Evolutionary conservation across 2,329 filamentous ascomycete genomes (phyloP).

Genomic region (Aspergillus luchuensis): DNA sequence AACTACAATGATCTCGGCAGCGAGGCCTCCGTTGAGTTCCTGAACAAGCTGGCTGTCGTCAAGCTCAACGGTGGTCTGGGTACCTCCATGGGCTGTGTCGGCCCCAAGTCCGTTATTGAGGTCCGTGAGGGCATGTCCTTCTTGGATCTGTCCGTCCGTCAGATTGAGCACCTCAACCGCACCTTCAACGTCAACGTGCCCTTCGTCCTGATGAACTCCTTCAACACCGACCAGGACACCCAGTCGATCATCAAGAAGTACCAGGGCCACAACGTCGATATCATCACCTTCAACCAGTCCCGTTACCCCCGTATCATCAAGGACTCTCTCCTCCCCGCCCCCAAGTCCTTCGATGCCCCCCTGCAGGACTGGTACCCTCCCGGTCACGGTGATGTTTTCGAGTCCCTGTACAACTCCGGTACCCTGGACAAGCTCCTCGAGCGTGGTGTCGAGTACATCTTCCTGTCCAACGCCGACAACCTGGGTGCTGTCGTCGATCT

Average conservation of each 20-base stretch:
- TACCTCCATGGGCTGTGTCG: slow-evolving; percentile 99
- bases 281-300: slow-evolving; percentile 99
- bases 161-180: slow-evolving; percentile 99
- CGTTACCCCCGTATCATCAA: slow-evolving; percentile 97
- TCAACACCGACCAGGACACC: slow-evolving; percentile 99
- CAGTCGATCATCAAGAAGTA: slow-evolving; percentile 99
- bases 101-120: slow-evolving; percentile 98
- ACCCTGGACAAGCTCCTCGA: slow-evolving; percentile 95
- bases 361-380: slow-evolving; percentile 99
- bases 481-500: slow-evolving; percentile 96
- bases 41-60: slow-evolving; percentile 95
- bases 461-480: slow-evolving; percentile 99
- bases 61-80: slow-evolving; percentile 99
- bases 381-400: slow-evolving; percentile 98
- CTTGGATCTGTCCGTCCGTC: slow-evolving; percentile 95
- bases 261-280: slow-evolving; percentile 99
- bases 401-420: slow-evolving; percentile 98
- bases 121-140: slow-evolving; percentile 99
- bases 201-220: slow-evolving; percentile 99
- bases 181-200: slow-evolving; percentile 97
- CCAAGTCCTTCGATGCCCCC: slow-evolving; percentile 82
- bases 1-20: slow-evolving; percentile 90
- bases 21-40: slow-evolving; percentile 86
- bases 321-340: slow-evolving; percentile 94
- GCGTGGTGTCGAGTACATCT: slow-evolving; percentile 94